Evolutionary conservation across 2,329 filamentous ascomycete species (phyloP).

Genomic region (Epichloe festucae): DNA sequence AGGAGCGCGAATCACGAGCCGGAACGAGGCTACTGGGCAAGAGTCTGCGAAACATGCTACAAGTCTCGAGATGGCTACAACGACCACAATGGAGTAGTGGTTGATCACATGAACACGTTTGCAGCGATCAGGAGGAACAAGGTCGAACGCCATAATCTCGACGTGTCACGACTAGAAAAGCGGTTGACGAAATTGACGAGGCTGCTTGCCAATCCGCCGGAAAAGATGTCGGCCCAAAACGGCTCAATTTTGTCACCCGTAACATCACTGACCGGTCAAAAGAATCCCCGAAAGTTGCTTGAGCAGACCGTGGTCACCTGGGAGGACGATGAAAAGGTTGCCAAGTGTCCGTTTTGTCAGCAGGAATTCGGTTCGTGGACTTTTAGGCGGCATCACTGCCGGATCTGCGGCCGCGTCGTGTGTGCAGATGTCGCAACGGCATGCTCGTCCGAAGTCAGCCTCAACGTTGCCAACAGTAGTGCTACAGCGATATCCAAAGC

Average conservation of each 20-base stretch:
- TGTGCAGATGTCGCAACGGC: conserved; percentile 76
- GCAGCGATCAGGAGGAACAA: conserved; percentile 56
- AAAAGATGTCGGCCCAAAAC: conserved; percentile 41
- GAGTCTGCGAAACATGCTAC: conserved; percentile 98
- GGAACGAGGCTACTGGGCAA: conserved; percentile 78
- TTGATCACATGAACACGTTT: conserved; percentile 64
- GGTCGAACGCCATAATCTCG: conserved; percentile 75
- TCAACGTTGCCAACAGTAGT: conserved; percentile 53
- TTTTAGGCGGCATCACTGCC: conserved; percentile 86
- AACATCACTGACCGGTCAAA: conserved; percentile 51
- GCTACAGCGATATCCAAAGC: conserved; percentile 8
- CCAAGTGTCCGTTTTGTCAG: conserved; percentile 83
- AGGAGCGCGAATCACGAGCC: conserved; percentile 82
- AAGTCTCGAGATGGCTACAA: conserved; percentile 94
- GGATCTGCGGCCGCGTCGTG: conserved; percentile 84
- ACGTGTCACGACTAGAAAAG: conserved; percentile 83
- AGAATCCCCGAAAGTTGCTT: conserved; percentile 62
- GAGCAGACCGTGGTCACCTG: conserved; percentile 91
- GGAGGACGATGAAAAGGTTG: conserved; percentile 78
- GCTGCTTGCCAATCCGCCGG: conserved; percentile 62
- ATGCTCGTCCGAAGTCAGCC: conserved; percentile 72
- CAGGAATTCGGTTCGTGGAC: conserved; percentile 92
- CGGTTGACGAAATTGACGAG: conserved; percentile 81
- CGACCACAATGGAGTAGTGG: conserved; percentile 61
- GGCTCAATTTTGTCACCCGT: conserved; percentile 47